Conservation (phyloP, 495 filamentous ascomycete genomes). For the Thermothielavioides terrestris region DNA sequence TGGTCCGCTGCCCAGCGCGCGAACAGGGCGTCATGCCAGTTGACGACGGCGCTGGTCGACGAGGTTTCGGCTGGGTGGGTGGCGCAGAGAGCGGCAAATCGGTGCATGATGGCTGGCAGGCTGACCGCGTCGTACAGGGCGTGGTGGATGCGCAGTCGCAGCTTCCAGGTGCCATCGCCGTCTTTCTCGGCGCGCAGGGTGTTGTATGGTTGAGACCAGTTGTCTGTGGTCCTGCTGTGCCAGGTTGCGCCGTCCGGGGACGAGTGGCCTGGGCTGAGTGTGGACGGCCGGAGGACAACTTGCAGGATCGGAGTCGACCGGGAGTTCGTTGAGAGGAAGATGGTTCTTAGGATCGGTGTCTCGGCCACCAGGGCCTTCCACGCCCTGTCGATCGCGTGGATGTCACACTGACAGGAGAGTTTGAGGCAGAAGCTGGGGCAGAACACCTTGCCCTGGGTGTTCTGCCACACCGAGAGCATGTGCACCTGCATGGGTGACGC, state of each 20-base stretch:
- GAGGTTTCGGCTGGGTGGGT: neutral
- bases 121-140: slow-evolving; percentile 73
- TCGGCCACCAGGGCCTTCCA: slow-evolving; percentile 49
- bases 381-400: slow-evolving; percentile 32
- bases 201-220: slow-evolving; percentile 3
- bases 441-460: slow-evolving; percentile 50
- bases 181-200: slow-evolving; percentile 4
- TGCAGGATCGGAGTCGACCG: slow-evolving; percentile 45
- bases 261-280: neutral
- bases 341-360: slow-evolving; percentile 54
- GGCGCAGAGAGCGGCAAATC: slow-evolving; percentile 21
- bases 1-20: slow-evolving; percentile 2
- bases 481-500: slow-evolving; percentile 64
- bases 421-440: slow-evolving; percentile 55
- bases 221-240: neutral
- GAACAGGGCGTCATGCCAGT: neutral
- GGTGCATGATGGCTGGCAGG: slow-evolving; percentile 42
- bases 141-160: slow-evolving; percentile 56
- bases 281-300: slow-evolving; percentile 13
- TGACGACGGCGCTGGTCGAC: neutral
- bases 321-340: slow-evolving; percentile 43
- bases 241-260: neutral
- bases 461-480: slow-evolving; percentile 61
- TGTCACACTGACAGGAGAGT: slow-evolving; percentile 27
- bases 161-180: slow-evolving; percentile 8